Base-by-base conservation (phyloP, 192 early-diverging fungal species). In the Glomus cerebriforme region DNA sequence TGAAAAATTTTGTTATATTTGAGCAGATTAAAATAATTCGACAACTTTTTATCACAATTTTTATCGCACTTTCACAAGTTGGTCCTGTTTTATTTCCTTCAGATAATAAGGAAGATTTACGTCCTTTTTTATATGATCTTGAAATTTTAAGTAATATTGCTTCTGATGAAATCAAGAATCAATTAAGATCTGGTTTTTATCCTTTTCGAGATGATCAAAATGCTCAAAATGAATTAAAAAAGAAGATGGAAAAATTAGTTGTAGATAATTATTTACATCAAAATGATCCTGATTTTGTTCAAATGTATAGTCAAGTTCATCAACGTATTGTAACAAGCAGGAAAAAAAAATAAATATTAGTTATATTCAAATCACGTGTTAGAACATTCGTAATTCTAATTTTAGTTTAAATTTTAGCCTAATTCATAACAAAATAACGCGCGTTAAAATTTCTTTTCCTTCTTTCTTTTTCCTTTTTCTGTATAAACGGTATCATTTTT, bases 11-110 rank as follows among this genome's bases (percentile, higher is more conserved):
- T 4, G 60, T 82, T 2, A 83, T 83, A 1, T 87, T 85, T 79
- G 83, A 87, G 65, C 82, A 85, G 59, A 79, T 85, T 24, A 76
- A 74, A 7, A 83, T 87, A 47, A 78, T 87, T 7, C 81, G 85
- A 69, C 86, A 85, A 77, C 60, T 84, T 27, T 87, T 83, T 59
- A 77, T 85, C 26, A 81, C 84, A n/a, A 82, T 77, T 3, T 87
- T 85, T 69, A 83, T 87, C 17, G 86, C 82, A 27, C 75, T 87
- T 12, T 83, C 82, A 4, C 86, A 87, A 63, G 82, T 87, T 62
- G 86, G 86, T 15, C 86, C 86, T 1, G 80, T 87, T n/a, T 47
- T 85, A 10, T 84, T 83, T 32, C 86, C 83, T 8, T 79, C 79
- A 6, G 81, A 84, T 15, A 78, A 82, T 81, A 19, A 75, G 75